Conservation (phyloP, 2,329 filamentous ascomycete genomes). For the Fusarium palustre region DNA sequence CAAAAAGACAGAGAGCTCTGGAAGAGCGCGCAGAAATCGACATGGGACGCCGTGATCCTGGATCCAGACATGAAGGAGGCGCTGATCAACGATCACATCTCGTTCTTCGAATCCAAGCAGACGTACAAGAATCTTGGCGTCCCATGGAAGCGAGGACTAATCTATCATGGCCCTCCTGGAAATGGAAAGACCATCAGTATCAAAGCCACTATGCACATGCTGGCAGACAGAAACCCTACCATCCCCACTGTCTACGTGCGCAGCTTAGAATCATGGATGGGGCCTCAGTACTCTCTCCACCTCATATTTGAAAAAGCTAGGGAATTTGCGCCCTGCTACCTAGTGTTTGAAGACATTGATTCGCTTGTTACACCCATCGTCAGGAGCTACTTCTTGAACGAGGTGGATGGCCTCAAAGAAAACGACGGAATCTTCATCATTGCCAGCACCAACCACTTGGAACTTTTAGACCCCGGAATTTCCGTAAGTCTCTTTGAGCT, state of each 20-base stretch:
- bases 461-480: background rate
- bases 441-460: slow-evolving; percentile 8
- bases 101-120: slow-evolving; percentile 4
- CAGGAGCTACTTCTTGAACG: slow-evolving; percentile 5
- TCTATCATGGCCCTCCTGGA: slow-evolving; percentile 72
- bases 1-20: slow-evolving; percentile 1
- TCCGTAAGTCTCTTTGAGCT: background rate
- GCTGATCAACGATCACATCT: slow-evolving; percentile 3
- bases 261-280: slow-evolving; percentile 56
- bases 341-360: slow-evolving; percentile 80
- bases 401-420: slow-evolving; percentile 2
- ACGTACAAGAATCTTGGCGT: slow-evolving; percentile 52
- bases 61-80: background rate
- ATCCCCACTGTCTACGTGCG: slow-evolving; percentile 6
- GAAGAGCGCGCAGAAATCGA: background rate
- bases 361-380: slow-evolving; percentile 67
- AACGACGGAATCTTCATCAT: slow-evolving; percentile 9
- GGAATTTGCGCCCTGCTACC: slow-evolving; percentile 72
- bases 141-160: slow-evolving; percentile 78
- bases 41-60: slow-evolving; percentile 2
- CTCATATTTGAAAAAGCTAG: slow-evolving; percentile 70
- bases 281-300: slow-evolving; percentile 67
- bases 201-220: slow-evolving; percentile 75
- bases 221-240: slow-evolving; percentile 61
- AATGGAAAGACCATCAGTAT: slow-evolving; percentile 79